Conservation (phyloP, 2,329 filamentous ascomycete species). For the Eutypella sp. region DNA sequence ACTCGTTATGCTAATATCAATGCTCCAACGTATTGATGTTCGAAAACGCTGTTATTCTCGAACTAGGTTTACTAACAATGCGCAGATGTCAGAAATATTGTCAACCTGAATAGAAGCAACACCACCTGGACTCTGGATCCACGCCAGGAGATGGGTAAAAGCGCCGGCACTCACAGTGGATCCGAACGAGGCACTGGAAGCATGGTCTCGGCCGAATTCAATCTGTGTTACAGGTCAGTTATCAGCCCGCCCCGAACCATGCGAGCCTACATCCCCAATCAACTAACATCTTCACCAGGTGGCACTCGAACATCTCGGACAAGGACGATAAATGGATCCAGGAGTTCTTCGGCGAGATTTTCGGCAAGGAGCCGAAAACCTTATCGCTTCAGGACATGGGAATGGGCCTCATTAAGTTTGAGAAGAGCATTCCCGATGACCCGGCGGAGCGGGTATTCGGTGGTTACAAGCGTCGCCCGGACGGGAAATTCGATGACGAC, state of each 20-base stretch:
- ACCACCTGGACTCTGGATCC: slow-evolving; percentile 80
- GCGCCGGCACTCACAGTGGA: slow-evolving; percentile 47
- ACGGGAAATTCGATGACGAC: slow-evolving; percentile 71
- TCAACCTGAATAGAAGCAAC: slow-evolving; percentile 66
- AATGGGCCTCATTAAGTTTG: slow-evolving; percentile 57
- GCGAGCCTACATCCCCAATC: background rate
- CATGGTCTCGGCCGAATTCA: slow-evolving; percentile 83
- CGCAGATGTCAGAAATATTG: slow-evolving; percentile 63
- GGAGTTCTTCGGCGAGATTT: slow-evolving; percentile 58
- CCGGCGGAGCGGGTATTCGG: slow-evolving; percentile 66
- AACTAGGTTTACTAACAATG: background rate
- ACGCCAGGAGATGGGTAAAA: slow-evolving; percentile 59
- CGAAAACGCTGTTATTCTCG: background rate
- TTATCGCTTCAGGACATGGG: slow-evolving; percentile 59
- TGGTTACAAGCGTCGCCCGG: slow-evolving; percentile 55
- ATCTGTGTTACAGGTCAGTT: slow-evolving; percentile 69
- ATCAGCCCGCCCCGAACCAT: background rate
- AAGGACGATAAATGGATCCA: slow-evolving; percentile 79
- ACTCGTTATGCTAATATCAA: background rate
- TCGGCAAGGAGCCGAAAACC: slow-evolving; percentile 53
- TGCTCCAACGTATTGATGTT: background rate
- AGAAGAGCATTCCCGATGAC: slow-evolving; percentile 56
- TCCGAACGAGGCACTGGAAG: slow-evolving; percentile 73
- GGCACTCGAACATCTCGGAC: slow-evolving; percentile 74
- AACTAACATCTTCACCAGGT: slow-evolving; percentile 14